Percentiles rank a stretch among this genome's conserved stretches.
Evolutionary conservation across 148 eudicot species (phyloP).

Genomic region (Mesembryanthemum crystallinum): DNA sequence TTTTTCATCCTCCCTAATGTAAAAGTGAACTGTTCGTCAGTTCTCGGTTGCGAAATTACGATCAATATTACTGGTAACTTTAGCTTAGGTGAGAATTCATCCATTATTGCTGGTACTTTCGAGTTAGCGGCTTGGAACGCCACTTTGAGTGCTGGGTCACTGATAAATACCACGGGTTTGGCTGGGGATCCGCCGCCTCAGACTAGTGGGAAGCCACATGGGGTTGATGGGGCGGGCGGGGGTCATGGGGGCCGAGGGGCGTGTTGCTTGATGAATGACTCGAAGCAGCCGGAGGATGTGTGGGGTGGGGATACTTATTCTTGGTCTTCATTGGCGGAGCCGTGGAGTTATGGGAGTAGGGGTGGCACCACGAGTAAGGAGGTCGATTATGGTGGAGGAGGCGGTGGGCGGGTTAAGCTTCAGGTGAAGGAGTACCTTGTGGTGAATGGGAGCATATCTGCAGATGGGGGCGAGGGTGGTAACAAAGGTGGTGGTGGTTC

Average conservation of each 20-base stretch:
- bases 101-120: conserved; percentile 56
- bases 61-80: conserved; percentile 73
- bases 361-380: conserved; percentile 90
- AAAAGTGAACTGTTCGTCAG: conserved; percentile 42
- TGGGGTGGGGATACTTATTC: conserved; percentile 98
- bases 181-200: conserved; percentile 76
- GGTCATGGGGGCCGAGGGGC: conserved; percentile 98
- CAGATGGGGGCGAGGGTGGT: conserved; percentile 91
- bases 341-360: conserved; percentile 87
- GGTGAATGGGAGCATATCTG: conserved; percentile 71
- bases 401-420: conserved; percentile 80
- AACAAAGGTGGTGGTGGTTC: conserved; percentile 94
- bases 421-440: conserved; percentile 41
- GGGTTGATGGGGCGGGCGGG: conserved; percentile 86
- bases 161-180: conserved; percentile 72
- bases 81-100: conserved; percentile 64
- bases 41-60: conserved; percentile 60
- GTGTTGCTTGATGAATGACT: conserved; percentile 52
- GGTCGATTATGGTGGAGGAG: conserved; percentile 87
- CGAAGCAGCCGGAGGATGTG: conserved; percentile 68
- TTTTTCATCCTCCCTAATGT: conserved; percentile 71
- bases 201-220: conserved; percentile 85
- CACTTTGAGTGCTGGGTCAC: conserved; percentile 52
- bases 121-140: conserved; percentile 62
- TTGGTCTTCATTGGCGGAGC: conserved; percentile 64